Evolutionary conservation across 1,284 basidiomycete species (phyloP).

Genomic region (Austroboletus niveus): DNA sequence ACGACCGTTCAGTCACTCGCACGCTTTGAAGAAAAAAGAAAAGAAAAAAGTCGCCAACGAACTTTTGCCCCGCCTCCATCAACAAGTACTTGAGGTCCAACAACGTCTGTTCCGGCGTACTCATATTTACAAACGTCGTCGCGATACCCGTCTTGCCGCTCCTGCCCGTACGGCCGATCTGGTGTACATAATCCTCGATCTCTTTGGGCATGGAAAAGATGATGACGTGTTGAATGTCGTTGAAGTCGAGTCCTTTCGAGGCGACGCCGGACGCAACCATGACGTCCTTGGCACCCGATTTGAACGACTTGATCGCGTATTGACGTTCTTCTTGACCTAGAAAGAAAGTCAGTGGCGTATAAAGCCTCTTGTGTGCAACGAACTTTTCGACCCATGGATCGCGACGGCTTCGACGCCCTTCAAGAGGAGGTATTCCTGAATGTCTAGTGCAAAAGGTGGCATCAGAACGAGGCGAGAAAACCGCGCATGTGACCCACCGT

Average conservation of each 20-base stretch:
- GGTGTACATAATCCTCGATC: constrained; percentile 98
- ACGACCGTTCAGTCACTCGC: background rate
- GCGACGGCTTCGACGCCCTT: constrained; percentile 99
- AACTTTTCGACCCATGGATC: constrained; percentile 97
- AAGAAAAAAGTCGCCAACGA: too few relatives aligned
- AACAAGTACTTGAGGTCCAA: constrained; percentile 96
- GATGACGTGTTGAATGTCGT: constrained; percentile 96
- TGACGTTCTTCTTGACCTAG: constrained; percentile 97
- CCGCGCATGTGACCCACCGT: constrained; percentile 55
- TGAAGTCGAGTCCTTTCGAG: constrained; percentile 97
- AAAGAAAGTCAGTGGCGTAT: background rate
- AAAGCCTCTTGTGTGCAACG: constrained; percentile 18
- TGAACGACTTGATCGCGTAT: constrained; percentile 98
- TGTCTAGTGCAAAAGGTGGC: constrained; percentile 56
- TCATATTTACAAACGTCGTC: constrained; percentile 99
- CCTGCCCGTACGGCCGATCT: constrained; percentile 97
- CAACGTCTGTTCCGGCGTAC: constrained; percentile 92
- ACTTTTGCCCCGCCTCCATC: constrained; percentile 98
- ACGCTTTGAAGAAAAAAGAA: background rate
- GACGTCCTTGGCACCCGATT: constrained; percentile 94
- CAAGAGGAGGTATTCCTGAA: constrained; percentile 94
- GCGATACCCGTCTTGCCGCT: constrained; percentile 98
- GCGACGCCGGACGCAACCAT: constrained; percentile 99
- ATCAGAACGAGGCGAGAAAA: background rate
- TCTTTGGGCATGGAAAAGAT: constrained; percentile 99